Percentiles rank a stretch among this genome's conserved stretches.
Conservation (phyloP, 202 grass and related monocot species). For the Thinopyrum obtusiflorum region DNA sequence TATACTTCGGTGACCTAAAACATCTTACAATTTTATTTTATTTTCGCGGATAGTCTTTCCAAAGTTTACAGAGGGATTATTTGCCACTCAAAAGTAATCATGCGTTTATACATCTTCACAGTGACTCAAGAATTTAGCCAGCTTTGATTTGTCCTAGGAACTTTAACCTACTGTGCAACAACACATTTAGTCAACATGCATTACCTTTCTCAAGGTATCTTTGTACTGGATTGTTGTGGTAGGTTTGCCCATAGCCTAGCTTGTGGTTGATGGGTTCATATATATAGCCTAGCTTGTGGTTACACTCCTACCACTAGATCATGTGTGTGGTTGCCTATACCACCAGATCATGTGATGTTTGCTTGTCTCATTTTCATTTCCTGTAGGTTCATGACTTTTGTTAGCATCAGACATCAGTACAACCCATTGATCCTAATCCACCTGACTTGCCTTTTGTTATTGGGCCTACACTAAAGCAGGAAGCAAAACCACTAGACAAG, state of each 20-base stretch:
- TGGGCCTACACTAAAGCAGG: conserved; percentile 45
- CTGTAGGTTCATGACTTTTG: conserved; percentile 39
- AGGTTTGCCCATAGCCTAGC: not conserved
- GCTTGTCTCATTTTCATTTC: conserved; percentile 20
- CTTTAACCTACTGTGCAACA: conserved; percentile 2
- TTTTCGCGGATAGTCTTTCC: no score
- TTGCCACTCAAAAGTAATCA: conserved; percentile 3
- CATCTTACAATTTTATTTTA: no score
- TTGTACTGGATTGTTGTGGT: not conserved
- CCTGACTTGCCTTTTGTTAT: conserved; percentile 43
- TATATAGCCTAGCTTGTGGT: not conserved
- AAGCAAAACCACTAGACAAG: conserved; percentile 44
- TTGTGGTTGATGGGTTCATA: not conserved
- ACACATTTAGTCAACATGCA: conserved; percentile 1
- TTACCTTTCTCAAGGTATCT: conserved; percentile 16
- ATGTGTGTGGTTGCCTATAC: conserved; percentile 3
- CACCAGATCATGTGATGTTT: conserved; percentile 16
- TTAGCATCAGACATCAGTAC: conserved; percentile 43
- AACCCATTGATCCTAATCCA: conserved; percentile 45
- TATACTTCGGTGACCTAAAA: no score
- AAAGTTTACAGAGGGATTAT: not conserved
- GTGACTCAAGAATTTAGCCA: not conserved
- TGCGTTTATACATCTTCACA: not conserved
- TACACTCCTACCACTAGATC: not conserved
- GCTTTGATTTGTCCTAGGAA: not conserved